These are phyloP conservation scores for Amanita rimosa DNA, from an alignment of 768 basidiomycete genomes.

Conservation along the genomic window DNA sequence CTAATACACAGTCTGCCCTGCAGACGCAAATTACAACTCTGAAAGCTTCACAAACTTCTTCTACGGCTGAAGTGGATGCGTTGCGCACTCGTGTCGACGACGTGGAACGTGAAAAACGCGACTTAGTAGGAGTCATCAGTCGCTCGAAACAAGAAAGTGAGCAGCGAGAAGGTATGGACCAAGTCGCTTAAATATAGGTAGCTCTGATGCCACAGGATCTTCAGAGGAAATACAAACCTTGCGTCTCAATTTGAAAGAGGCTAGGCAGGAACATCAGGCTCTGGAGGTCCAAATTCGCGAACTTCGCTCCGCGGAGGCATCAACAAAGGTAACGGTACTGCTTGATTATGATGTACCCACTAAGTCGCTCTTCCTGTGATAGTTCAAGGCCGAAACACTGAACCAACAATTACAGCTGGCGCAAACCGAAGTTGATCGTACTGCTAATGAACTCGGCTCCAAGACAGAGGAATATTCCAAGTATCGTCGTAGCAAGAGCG, in stretches of 20 bases:
- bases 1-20: constrained; percentile 31
- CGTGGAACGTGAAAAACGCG: constrained; percentile 83
- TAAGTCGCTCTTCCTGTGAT: background rate
- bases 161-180: constrained; percentile 59
- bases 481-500: constrained; percentile 72
- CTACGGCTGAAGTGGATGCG: constrained; percentile 48
- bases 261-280: constrained; percentile 59
- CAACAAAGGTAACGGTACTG: constrained; percentile 46
- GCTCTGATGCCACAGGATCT: constrained; percentile 7
- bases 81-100: constrained; percentile 58
- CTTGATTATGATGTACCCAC: background rate
- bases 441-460: constrained; percentile 51
- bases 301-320: constrained; percentile 62
- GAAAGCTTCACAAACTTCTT: constrained; percentile 46
- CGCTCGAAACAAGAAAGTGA: constrained; percentile 66
- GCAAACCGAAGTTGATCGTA: constrained; percentile 65
- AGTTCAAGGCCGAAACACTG: constrained; percentile 85
- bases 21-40: constrained; percentile 47
- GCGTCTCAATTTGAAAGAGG: constrained; percentile 59
- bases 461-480: constrained; percentile 79
- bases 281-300: constrained; percentile 64
- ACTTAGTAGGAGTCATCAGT: constrained; percentile 75
- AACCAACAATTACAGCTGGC: constrained; percentile 74
- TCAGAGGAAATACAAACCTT: constrained; percentile 65
- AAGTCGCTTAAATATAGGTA: background rate